Conservation (phyloP, 2,329 filamentous ascomycete genomes). For the Xylariaceae sp. region DNA sequence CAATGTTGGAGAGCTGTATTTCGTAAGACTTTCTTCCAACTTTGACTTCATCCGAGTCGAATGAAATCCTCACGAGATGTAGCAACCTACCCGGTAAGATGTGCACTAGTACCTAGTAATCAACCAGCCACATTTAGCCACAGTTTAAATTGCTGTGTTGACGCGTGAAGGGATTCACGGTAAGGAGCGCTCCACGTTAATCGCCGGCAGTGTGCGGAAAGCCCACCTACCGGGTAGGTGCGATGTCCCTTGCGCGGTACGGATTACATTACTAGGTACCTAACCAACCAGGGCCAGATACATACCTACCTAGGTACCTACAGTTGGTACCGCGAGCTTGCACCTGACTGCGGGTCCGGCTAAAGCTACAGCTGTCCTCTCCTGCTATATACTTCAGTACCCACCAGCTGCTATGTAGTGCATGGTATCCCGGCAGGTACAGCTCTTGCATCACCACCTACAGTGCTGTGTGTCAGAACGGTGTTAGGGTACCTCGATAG, state of each 20-base stretch:
- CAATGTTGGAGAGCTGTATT: no score
- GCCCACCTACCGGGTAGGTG: no score
- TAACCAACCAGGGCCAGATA: neutral
- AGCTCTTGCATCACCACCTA: neutral
- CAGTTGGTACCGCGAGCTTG: neutral
- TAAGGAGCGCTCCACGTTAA: neutral
- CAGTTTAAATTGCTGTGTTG: neutral
- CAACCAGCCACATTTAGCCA: neutral
- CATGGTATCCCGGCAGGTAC: neutral
- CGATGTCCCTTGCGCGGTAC: no score
- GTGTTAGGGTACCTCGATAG: neutral
- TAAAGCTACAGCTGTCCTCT: constrained; percentile 32
- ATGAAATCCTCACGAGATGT: no score
- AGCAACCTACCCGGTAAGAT: no score
- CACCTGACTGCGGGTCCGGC: constrained; percentile 6
- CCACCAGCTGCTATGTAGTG: neutral
- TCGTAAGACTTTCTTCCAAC: no score
- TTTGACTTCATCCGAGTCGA: no score
- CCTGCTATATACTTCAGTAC: constrained; percentile 2
- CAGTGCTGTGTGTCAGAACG: neutral
- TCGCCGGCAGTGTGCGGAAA: neutral
- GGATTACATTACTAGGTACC: no score
- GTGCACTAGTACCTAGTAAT: neutral
- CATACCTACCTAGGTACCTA: neutral
- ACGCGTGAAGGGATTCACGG: no score